Conservation (phyloP, 192 early-diverging fungal genomes). For the Paraglomus occultum region DNA sequence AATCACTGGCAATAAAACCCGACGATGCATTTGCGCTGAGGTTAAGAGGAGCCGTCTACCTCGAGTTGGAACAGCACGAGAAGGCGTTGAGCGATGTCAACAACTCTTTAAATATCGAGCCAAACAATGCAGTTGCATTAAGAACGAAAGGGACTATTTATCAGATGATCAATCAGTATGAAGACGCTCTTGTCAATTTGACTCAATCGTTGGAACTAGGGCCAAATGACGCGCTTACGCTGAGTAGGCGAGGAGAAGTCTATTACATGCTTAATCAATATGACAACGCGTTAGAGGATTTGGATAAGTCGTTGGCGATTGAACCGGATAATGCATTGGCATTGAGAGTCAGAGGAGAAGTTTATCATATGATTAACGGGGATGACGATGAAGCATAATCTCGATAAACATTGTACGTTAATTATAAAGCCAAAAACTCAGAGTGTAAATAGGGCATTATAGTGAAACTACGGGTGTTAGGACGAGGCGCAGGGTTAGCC, state of each 20-base stretch:
- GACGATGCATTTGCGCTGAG: not conserved
- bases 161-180: not conserved
- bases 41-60: not conserved
- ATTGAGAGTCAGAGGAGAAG: no score
- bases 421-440: no score
- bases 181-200: not conserved
- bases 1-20: conserved; percentile 15
- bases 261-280: not conserved
- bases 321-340: not conserved
- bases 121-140: not conserved
- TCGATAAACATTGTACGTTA: no score
- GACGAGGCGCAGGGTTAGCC: no score
- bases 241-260: not conserved
- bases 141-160: not conserved
- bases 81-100: not conserved
- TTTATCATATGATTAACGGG: no score
- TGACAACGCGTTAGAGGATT: conserved; percentile 9
- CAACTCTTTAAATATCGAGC: not conserved
- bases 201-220: no score
- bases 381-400: no score
- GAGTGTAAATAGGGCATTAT: no score
- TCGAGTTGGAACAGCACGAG: not conserved
- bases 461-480: no score
- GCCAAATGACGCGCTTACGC: no score
- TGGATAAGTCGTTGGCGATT: not conserved